Conservation (phyloP, 208 protist genomes). For the Herpetomonas tarakana region DNA sequence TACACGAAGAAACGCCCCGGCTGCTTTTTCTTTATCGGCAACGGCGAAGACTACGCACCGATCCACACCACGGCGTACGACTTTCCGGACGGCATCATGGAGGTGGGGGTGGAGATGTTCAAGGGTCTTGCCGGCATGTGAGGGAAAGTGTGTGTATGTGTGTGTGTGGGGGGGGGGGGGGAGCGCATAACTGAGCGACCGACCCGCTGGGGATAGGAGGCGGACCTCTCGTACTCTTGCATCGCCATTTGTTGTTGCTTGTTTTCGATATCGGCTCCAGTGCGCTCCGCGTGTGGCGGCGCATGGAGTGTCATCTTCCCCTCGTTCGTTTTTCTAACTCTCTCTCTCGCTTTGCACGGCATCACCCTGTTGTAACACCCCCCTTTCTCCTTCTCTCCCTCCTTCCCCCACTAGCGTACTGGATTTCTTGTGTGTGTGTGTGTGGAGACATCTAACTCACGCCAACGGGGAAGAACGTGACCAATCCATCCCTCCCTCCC, state of each 20-base stretch:
- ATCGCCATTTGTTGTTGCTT: conserved; percentile 5
- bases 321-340: conserved; percentile 2
- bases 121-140: conserved; percentile 28
- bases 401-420: too few species aligned
- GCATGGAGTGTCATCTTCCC: too few species aligned
- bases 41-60: conserved; percentile 33
- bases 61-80: conserved; percentile 40
- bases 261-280: too few species aligned
- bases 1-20: conserved; percentile 34
- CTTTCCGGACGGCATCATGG: conserved; percentile 34
- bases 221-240: neutral
- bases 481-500: too few species aligned
- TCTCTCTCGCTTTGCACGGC: conserved; percentile 7
- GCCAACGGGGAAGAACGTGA: too few species aligned
- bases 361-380: too few species aligned
- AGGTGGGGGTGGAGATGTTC: conserved; percentile 33
- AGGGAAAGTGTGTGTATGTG: conserved; percentile 5
- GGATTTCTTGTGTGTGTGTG: too few species aligned
- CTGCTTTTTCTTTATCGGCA: conserved; percentile 38
- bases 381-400: too few species aligned
- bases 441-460: too few species aligned
- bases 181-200: conserved; percentile 2
- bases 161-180: neutral
- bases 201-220: neutral
- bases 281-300: too few species aligned